Base-by-base conservation (phyloP, 306 rosid genomes). In the Rubus parviflorus region DNA sequence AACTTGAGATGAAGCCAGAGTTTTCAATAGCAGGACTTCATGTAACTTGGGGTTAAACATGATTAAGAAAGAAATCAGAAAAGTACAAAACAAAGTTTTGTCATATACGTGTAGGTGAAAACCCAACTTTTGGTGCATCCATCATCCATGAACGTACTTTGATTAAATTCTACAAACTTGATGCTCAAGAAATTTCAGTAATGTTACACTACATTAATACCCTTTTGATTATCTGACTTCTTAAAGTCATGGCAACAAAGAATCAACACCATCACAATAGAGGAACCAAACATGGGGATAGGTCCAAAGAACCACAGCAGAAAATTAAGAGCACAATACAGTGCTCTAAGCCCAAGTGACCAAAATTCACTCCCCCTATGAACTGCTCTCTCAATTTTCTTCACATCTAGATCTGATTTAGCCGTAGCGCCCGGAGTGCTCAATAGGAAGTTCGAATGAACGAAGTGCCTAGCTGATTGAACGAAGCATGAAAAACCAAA, bases 281-380 rank as follows among this genome's bases (percentile, higher is more conserved):
- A 90, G 68, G 86, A 85, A 81, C 73, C 57, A 58, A 90, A 83
- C 97, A 89, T 85, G 7, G 98, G 95, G 23, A 93, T 83, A 22
- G 97, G 95, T 35, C 97, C 98, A 74, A 88, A 89, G 79, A 93
- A 88, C 98, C 90, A 89, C 8, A 87, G 87, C 40, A 93, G 52
- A 65, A 93, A 77, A 63, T 85, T 52, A 13, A 93, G 93, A 58
- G 97, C 97, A 61, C 85, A 81, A 78, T 89, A 91, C 16, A 91
- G 79, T 0, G 98, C 89, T 70, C 94, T 52, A 73, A 91, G 93
- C 35, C 98, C 98, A 4, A 91, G 85, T 63, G 84, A 80, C 98
- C 98, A 93, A 72, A 88, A 81, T 67, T 91, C 91, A 45, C 89
- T 81, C 9, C 94, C 98, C 53, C 90, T 81, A 58, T 86, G 76